Percentiles rank a stretch among this genome's conserved stretches.
Evolutionary conservation across 148 eudicot genomes (phyloP).

Genomic region (Amaranthus cruentus): DNA sequence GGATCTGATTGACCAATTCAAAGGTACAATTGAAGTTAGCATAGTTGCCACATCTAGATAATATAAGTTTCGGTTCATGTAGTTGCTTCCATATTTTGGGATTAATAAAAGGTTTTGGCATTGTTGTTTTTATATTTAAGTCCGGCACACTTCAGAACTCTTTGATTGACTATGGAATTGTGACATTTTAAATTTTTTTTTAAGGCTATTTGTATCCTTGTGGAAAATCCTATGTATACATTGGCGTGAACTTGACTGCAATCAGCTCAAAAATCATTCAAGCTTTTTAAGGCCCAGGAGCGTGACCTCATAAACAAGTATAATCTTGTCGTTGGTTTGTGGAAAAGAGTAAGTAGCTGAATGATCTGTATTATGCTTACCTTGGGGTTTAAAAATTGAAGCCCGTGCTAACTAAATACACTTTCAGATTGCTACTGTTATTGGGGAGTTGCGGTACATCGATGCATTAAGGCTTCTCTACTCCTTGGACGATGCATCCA

Average conservation of each 20-base stretch:
- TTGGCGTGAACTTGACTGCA: slow-evolving; percentile 35
- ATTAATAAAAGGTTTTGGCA: no score
- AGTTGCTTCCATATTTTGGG: no score
- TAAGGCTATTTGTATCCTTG: neutral
- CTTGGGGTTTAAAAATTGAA: neutral
- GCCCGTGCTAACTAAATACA: slow-evolving; percentile 11
- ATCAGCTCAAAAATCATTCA: slow-evolving; percentile 78
- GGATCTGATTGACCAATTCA: no score
- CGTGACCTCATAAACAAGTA: slow-evolving; percentile 69
- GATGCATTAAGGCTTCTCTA: slow-evolving; percentile 66
- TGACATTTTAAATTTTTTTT: neutral
- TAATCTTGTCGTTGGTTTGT: slow-evolving; percentile 67
- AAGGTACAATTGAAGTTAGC: no score
- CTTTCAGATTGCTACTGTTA: slow-evolving; percentile 65
- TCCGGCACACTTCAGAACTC: neutral
- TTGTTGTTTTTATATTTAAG: no score
- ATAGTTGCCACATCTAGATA: no score
- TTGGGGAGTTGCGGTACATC: slow-evolving; percentile 68
- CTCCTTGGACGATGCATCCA: slow-evolving; percentile 72
- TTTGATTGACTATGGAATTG: neutral
- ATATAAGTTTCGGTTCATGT: no score
- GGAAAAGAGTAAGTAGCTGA: slow-evolving; percentile 80
- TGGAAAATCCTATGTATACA: neutral
- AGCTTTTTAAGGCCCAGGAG: slow-evolving; percentile 67
- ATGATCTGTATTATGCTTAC: slow-evolving; percentile 6